Evolutionary conservation across 176 grass and related monocot genomes (phyloP), one percentile per base, ranked within the genome.

Genomic region (Themeda triandra): DNA sequence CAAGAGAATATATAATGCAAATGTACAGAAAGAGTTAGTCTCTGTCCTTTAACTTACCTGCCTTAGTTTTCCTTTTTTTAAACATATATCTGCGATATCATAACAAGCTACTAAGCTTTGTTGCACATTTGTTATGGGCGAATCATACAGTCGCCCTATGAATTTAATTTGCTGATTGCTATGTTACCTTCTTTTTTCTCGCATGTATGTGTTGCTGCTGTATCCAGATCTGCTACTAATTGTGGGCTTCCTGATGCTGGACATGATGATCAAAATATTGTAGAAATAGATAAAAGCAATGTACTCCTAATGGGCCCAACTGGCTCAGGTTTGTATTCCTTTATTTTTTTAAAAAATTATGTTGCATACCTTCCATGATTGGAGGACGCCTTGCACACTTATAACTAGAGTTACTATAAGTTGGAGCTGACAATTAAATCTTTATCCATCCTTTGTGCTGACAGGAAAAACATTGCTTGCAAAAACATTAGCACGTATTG

Each of bases 241-340:
- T 83, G 56, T 76, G 88, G 64, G 51, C 67, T 65, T 76, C 68
- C 37, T 63, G 85, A 93, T 4, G n/a, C 28, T 31, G 69, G 69
- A 83, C 84, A 73, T 53, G 89, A 94, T 92, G 85, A 90, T 63
- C 67, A 91, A 88, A 90, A 93, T 76, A 88, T 90, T 85, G 88
- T 98, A 80, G 96, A 98, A 90, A 89, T 98, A 90, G 96, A 98
- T 81, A 98, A 98, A 91, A 98, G 96, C 86, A 98, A 98, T 88
- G 87, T 98, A 33, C 93, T 98, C 33, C 75, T 98, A 86, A 90
- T 98, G 91, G 96, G 93, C 48, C 96, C 96, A 39, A 98, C 96
- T 87, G 96, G 96, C 48, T 98, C 93, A 85, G 96, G 96, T 93
- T 62, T 15, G 51, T 60, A 51, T 53, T 68, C n/a, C 31, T 32